A percentile compares a stretch with the other conserved stretches of the same genome.
Evolutionary conservation across 495 filamentous ascomycete species (phyloP).

Genomic region (Zalerion maritima): DNA sequence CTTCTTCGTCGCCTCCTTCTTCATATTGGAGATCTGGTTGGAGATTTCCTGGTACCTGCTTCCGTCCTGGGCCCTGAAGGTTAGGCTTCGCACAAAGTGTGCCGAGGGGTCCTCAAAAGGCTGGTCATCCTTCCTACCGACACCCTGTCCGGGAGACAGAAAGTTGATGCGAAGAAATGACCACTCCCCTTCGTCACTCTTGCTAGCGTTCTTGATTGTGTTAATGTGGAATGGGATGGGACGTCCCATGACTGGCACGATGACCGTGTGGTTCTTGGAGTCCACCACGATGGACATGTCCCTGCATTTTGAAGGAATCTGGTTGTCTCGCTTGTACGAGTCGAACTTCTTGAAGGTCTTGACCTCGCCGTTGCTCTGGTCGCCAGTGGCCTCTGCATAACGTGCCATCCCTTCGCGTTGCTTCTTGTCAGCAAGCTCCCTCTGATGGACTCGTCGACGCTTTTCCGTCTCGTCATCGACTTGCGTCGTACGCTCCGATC

Average conservation of each 20-base stretch:
- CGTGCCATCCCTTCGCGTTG: conserved; percentile 72
- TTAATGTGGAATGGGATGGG: conserved; percentile 98
- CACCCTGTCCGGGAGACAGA: conserved; percentile 90
- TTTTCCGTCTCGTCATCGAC: conserved; percentile 83
- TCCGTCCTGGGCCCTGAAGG: conserved; percentile 79
- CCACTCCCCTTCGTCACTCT: conserved; percentile 87
- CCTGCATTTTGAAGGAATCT: conserved; percentile 67
- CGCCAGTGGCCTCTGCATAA: conserved; percentile 66
- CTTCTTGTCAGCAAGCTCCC: conserved; percentile 74
- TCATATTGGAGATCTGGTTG: conserved; percentile 80
- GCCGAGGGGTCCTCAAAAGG: conserved; percentile 94
- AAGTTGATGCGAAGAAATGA: conserved; percentile 95
- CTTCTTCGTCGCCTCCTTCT: conserved; percentile 73
- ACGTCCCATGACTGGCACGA: conserved; percentile 92
- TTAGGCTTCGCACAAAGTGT: conserved; percentile 90
- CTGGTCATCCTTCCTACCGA: conserved; percentile 94
- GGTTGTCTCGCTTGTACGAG: conserved; percentile 96
- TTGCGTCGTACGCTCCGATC: conserved; percentile 74
- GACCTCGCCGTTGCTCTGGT: conserved; percentile 75
- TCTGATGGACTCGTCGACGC: conserved; percentile 80
- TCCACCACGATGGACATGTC: conserved; percentile 84
- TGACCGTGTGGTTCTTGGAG: conserved; percentile 72
- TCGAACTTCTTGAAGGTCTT: conserved; percentile 98
- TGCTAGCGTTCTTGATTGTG: conserved; percentile 95
- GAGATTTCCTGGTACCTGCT: conserved; percentile 79